Conservation (phyloP, 441 rosid species). For the Euphorbia corollata region DNA sequence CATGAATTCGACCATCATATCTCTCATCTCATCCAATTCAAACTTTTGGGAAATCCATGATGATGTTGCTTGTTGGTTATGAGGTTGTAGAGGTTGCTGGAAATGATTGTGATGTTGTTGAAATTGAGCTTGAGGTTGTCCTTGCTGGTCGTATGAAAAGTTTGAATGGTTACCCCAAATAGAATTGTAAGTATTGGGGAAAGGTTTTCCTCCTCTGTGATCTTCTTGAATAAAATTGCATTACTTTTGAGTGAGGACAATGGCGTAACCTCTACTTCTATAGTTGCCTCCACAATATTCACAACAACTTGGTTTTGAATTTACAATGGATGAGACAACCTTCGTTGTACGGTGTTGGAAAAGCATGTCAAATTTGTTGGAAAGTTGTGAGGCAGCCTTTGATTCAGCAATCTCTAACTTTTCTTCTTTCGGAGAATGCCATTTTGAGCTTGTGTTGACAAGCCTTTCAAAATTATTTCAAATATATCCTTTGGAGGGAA, state of each 20-base stretch:
- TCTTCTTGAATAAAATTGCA: not conserved
- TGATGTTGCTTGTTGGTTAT: not conserved
- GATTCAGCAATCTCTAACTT: too few relatives aligned
- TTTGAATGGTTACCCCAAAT: not conserved
- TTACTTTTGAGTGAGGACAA: not conserved
- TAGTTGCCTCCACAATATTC: not conserved
- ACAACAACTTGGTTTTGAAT: too few relatives aligned
- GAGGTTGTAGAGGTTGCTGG: not conserved
- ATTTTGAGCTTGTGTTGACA: too few relatives aligned
- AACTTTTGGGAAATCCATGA: not conserved
- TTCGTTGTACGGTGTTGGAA: too few relatives aligned
- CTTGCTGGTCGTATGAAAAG: not conserved
- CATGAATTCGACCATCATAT: too few relatives aligned
- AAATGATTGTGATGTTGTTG: not conserved
- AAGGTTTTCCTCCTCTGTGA: not conserved
- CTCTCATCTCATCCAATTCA: not conserved
- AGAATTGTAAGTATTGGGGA: not conserved
- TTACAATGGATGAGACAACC: too few relatives aligned
- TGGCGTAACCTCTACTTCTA: not conserved
- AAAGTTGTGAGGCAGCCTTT: too few relatives aligned
- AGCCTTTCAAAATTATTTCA: too few relatives aligned
- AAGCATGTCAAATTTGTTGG: too few relatives aligned
- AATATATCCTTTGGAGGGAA: too few relatives aligned
- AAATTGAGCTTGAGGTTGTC: not conserved
- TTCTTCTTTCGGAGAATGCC: too few relatives aligned